phyloP scores from a whole-genome alignment of 495 filamentous ascomycete genomes.

The Umbilicaria muhlenbergii region DNA sequence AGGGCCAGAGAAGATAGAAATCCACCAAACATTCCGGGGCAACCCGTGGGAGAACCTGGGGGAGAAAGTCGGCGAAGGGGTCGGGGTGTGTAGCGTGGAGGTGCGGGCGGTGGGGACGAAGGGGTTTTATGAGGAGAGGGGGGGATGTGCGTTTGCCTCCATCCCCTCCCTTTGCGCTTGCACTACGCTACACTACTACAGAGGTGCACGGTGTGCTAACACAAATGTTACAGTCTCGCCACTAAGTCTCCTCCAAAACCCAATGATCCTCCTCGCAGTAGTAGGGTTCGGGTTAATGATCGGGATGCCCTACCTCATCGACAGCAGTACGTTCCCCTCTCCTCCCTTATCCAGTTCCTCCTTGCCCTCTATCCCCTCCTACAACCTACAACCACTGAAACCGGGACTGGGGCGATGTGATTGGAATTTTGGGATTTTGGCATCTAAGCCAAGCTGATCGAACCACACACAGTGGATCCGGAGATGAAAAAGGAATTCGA shows the following conservation, averaged over 20 bases:
- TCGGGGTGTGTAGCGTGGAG: slow-evolving; percentile 29
- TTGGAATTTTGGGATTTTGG: no score
- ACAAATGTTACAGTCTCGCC: slow-evolving; percentile 28
- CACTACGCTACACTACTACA: background rate
- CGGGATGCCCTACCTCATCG: slow-evolving; percentile 84
- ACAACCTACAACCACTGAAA: no score
- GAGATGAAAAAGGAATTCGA: slow-evolving; percentile 88
- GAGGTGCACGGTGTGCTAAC: background rate
- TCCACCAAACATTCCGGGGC: slow-evolving; percentile 76
- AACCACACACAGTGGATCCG: slow-evolving; percentile 58
- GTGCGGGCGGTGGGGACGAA: slow-evolving; percentile 43
- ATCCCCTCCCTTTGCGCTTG: background rate
- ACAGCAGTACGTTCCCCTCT: slow-evolving; percentile 63
- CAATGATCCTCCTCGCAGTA: slow-evolving; percentile 84
- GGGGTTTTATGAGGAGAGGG: slow-evolving; percentile 57
- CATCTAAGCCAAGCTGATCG: no score
- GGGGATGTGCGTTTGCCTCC: slow-evolving; percentile 45
- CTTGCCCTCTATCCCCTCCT: background rate
- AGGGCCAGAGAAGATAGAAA: slow-evolving; percentile 33
- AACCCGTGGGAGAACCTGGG: slow-evolving; percentile 80
- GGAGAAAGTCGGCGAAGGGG: slow-evolving; percentile 10
- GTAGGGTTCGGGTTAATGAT: slow-evolving; percentile 67
- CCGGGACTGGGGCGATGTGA: no score
- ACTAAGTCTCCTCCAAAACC: slow-evolving; percentile 68
- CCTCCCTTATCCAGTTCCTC: slow-evolving; percentile 1